A percentile compares a stretch with the other conserved stretches of the same genome.
These are phyloP conservation scores for Platanthera zijinensis DNA, from an alignment of 106 monocot genomes.

Conservation along the genomic window DNA sequence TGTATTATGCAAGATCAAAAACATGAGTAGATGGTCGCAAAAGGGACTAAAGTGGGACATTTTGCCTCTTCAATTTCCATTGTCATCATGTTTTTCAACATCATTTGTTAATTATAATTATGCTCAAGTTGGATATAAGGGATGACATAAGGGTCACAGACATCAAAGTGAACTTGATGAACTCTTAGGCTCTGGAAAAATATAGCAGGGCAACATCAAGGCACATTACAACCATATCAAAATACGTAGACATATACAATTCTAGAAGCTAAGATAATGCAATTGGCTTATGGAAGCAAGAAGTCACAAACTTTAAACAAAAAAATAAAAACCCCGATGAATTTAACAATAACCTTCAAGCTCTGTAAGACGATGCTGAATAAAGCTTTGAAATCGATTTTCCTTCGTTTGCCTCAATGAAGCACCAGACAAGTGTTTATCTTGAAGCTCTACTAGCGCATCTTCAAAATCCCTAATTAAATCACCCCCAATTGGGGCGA, in stretches of 20 bases:
- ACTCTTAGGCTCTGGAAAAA: too few species aligned
- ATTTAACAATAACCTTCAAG: conserved; percentile 70
- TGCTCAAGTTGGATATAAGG: too few species aligned
- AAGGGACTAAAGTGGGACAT: too few species aligned
- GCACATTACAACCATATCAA: not conserved
- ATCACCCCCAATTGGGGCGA: conserved; percentile 13
- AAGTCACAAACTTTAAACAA: not conserved
- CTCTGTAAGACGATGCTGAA: conserved; percentile 67
- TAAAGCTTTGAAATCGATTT: conserved; percentile 50
- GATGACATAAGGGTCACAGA: too few species aligned
- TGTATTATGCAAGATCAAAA: too few species aligned
- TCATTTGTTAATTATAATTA: not conserved
- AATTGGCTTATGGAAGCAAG: not conserved
- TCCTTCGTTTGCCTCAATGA: conserved; percentile 47
- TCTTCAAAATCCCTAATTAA: conserved; percentile 64
- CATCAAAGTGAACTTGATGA: too few species aligned
- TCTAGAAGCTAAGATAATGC: not conserved
- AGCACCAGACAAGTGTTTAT: conserved; percentile 39
- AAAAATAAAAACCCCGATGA: not conserved
- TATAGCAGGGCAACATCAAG: not conserved
- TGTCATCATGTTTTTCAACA: too few species aligned
- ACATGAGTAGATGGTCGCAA: too few species aligned
- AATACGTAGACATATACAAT: not conserved
- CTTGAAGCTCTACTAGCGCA: conserved; percentile 50
- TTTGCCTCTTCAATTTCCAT: too few species aligned